Base-by-base conservation (phyloP, 768 basidiomycete species). In the Calocera cornea region DNA sequence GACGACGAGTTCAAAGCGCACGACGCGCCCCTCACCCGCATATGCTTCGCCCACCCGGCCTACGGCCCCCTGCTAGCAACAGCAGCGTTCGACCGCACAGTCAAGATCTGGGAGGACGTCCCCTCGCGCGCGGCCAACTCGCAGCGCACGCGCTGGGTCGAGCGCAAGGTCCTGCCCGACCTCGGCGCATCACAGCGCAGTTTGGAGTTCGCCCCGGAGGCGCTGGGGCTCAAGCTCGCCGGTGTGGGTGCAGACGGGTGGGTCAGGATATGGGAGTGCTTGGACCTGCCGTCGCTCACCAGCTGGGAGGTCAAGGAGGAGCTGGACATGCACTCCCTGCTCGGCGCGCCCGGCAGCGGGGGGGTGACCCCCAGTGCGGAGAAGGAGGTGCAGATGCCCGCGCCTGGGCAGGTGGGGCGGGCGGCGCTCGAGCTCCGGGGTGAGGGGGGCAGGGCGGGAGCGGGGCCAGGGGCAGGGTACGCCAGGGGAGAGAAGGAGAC, bases 31-130 rank as follows among this genome's bases (percentile, higher is more conserved):
- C 82, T 97, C 40, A 85, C 92, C 8, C 87, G 83, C 75, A 72
- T 97, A 16, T 84, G 84, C 65, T 98, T 93, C 90, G 92, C 92
- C 1, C 93, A 95, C 74, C 93, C 95, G 2, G 88, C 94, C 76
- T 94, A 93, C 68, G 95, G 93, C 2, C 84, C 86, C 1, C 84
- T 97, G 65, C 80, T 98, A 66, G 92, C 92, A 0, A 91, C 90
- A 2, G 84, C 86, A 2, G 92, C 89, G 1, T 93, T 94, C 72
- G 95, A 97, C 77, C 83, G 95, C 29, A 90, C 90, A 0, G 90
- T 94, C 66, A 91, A 95, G 76, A 83, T 99, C 17, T 97, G 93
- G 93, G 91, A 95, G 74, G 67, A 68, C 16, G 65, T 68, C 34
- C 68, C 71, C 2, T 70, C 72, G 47, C 70, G 69, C 49, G 54